Conservation (phyloP, 768 basidiomycete species). For the Naematelia aurantialba region DNA sequence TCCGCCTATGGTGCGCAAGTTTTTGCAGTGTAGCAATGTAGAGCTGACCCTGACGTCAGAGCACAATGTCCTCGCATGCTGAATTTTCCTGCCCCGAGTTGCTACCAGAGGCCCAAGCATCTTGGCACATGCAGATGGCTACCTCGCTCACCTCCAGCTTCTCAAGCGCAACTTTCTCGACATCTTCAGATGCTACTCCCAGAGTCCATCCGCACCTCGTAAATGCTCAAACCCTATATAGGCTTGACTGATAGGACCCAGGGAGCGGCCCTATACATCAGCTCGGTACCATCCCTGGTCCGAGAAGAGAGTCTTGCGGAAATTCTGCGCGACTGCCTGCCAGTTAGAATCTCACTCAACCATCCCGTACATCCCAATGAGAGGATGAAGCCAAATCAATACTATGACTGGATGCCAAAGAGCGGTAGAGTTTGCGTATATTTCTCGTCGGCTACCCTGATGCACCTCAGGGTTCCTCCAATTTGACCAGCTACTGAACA, state of each 20-base stretch:
- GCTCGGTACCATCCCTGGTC: constrained; percentile 21
- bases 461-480: constrained; percentile 1
- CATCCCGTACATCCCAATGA: constrained; percentile 12
- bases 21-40: too few relatives aligned
- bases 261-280: constrained; percentile 17
- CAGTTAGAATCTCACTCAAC: constrained; percentile 26
- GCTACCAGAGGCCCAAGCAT: background rate
- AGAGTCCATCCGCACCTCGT: background rate
- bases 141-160: background rate
- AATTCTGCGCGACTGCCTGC: constrained; percentile 28
- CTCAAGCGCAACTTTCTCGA: background rate
- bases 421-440: constrained; percentile 20
- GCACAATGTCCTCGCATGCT: background rate
- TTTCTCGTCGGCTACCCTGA: background rate
- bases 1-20: too few relatives aligned
- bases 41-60: background rate
- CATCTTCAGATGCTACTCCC: background rate
- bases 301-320: constrained; percentile 24
- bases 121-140: background rate
- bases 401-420: constrained; percentile 40
- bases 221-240: background rate
- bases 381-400: constrained; percentile 27
- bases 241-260: background rate
- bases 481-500: constrained; percentile 15
- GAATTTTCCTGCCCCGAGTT: background rate